phyloP scores from a whole-genome alignment of 1,284 basidiomycete species.

The Irpex lacteus region DNA sequence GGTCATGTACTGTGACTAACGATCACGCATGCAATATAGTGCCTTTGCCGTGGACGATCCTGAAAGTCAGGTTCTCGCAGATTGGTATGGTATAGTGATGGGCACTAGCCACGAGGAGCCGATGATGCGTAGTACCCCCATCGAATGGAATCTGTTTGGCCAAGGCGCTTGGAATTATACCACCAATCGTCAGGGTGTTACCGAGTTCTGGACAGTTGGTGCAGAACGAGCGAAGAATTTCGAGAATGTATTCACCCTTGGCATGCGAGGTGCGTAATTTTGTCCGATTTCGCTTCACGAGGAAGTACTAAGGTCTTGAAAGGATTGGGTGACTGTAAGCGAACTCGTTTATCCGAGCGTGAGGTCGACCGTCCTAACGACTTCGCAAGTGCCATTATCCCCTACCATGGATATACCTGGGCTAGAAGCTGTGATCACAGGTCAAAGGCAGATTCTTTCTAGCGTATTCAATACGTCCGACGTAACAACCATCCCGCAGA shows the following conservation, averaged over 20 bases:
- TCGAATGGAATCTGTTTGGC: constrained; percentile 56
- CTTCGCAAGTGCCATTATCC: constrained; percentile 45
- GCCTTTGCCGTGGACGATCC: constrained; percentile 70
- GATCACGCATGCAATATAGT: constrained; percentile 30
- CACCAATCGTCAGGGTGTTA: constrained; percentile 49
- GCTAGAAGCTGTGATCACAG: constrained; percentile 53
- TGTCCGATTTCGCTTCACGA: background rate
- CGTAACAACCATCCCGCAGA: constrained; percentile 54
- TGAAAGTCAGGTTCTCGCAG: constrained; percentile 61
- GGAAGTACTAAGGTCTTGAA: background rate
- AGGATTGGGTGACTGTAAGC: background rate
- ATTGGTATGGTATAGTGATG: constrained; percentile 71
- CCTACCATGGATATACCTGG: constrained; percentile 43
- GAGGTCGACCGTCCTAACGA: no score
- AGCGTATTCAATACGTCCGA: constrained; percentile 50
- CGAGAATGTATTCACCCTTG: constrained; percentile 61
- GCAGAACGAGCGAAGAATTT: constrained; percentile 51
- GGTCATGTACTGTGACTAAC: background rate
- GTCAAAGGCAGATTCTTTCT: constrained; percentile 61
- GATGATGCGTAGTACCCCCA: constrained; percentile 61
- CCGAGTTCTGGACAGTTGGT: constrained; percentile 59
- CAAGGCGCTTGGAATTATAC: constrained; percentile 61
- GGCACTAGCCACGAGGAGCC: constrained; percentile 70
- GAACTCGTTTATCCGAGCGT: background rate
- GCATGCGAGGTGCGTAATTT: constrained; percentile 50